These are phyloP conservation scores for Talaromyces sp. DNA, from an alignment of 2,329 filamentous ascomycete species.

Conservation along the genomic window DNA sequence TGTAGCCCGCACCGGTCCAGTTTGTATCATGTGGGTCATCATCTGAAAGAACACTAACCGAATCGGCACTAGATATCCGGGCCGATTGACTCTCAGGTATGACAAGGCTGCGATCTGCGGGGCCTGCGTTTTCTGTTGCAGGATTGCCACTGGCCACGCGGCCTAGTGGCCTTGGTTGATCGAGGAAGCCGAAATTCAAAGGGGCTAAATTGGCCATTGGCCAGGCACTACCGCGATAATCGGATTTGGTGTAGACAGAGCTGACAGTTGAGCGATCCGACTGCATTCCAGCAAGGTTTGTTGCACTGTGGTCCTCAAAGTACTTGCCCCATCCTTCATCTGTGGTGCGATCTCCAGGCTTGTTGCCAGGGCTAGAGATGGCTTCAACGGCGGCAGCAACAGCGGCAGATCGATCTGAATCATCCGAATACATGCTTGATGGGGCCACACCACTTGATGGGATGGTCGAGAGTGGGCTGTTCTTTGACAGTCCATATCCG, in stretches of 20 bases:
- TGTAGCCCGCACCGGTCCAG: conserved; percentile 27
- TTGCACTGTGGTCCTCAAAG: conserved; percentile 44
- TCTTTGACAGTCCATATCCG: conserved; percentile 24
- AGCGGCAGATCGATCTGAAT: conserved; percentile 23
- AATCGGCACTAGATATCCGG: conserved; percentile 48
- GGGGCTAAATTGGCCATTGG: conserved; percentile 41
- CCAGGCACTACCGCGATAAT: conserved; percentile 45
- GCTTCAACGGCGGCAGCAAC: conserved; percentile 10
- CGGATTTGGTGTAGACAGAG: conserved; percentile 36
- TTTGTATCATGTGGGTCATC: conserved; percentile 35
- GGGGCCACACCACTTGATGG: conserved; percentile 30
- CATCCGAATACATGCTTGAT: conserved; percentile 24
- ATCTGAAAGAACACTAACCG: conserved; percentile 42
- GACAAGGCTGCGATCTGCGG: conserved; percentile 33
- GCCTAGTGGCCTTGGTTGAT: conserved; percentile 43
- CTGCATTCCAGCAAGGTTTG: conserved; percentile 27
- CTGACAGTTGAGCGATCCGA: conserved; percentile 29
- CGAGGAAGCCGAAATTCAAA: conserved; percentile 40
- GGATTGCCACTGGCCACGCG: conserved; percentile 46
- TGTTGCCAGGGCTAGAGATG: conserved; percentile 10
- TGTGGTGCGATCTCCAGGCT: conserved; percentile 44
- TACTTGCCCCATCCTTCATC: conserved; percentile 55
- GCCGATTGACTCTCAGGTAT: conserved; percentile 46
- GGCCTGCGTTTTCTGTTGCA: conserved; percentile 37
- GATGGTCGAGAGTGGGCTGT: conserved; percentile 33